Conservation (phyloP, 75 land plant genomes). For the Pseudotsuga menziesii region DNA sequence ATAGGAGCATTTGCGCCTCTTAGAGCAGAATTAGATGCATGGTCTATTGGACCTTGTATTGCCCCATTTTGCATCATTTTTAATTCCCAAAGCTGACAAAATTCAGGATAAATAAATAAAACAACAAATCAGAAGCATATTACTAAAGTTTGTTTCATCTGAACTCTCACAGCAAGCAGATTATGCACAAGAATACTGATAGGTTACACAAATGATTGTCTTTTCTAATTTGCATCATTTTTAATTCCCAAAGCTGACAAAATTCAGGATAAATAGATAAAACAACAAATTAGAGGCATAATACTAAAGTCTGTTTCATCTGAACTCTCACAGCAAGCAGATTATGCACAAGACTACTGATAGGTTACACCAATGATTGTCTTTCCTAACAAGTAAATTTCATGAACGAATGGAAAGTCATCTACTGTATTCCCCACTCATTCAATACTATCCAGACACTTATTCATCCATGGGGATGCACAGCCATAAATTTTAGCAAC, state of each 20-base stretch:
- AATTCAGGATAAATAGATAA: not conserved
- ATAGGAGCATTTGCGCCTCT: conserved; percentile 24
- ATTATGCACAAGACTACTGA: not conserved
- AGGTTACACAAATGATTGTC: not conserved
- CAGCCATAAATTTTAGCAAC: too few species aligned
- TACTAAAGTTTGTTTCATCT: not conserved
- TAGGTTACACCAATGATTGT: not conserved
- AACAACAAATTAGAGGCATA: not conserved
- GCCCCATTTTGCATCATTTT: conserved; percentile 95
- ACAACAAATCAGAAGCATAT: not conserved
- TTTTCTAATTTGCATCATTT: conserved; percentile 82
- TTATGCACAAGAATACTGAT: not conserved
- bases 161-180: not conserved
- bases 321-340: not conserved
- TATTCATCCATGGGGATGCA: too few species aligned
- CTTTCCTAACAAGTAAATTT: not conserved
- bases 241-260: conserved; percentile 83
- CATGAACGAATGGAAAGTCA: not conserved
- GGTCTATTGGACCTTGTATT: conserved; percentile 28
- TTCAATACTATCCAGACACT: too few species aligned
- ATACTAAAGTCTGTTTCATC: not conserved
- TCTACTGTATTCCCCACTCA: too few species aligned
- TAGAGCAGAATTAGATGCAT: conserved; percentile 35
- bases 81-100: conserved; percentile 77
- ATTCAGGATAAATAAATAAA: not conserved